These are phyloP conservation scores for Sclerotinia glacialis DNA, from an alignment of 2,329 filamentous ascomycete genomes.

Conservation along the genomic window DNA sequence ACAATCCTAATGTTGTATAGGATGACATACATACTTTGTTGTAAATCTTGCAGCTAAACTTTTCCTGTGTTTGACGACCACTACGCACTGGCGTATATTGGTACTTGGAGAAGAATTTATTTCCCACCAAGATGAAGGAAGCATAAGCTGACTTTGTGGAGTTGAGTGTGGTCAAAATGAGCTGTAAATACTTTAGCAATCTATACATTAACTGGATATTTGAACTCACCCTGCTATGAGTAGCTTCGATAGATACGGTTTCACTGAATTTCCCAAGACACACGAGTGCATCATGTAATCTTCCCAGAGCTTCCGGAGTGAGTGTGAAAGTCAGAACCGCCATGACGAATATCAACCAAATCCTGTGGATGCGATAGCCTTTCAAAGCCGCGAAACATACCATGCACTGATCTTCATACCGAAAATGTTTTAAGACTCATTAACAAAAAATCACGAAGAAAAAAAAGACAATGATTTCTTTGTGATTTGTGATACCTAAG, in stretches of 20 bases:
- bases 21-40: conserved; percentile 52
- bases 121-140: conserved; percentile 64
- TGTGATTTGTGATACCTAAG: not conserved
- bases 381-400: not conserved
- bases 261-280: conserved; percentile 80
- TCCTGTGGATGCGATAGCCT: not conserved
- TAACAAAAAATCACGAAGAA: not conserved
- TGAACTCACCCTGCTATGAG: conserved; percentile 33
- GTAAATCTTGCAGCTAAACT: conserved; percentile 73
- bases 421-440: too few relatives aligned
- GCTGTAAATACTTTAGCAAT: conserved; percentile 45
- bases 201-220: not conserved
- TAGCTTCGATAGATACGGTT: conserved; percentile 65
- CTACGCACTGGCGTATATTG: conserved; percentile 53
- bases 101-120: conserved; percentile 71
- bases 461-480: not conserved
- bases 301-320: conserved; percentile 67
- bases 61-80: conserved; percentile 37
- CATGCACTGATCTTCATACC: not conserved
- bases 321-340: conserved; percentile 69
- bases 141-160: conserved; percentile 78
- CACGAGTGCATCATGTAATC: conserved; percentile 68
- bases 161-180: conserved; percentile 73
- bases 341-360: conserved; percentile 43
- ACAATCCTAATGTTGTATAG: not conserved